Percentiles rank a stretch among this genome's conserved stretches.
phyloP scores from a whole-genome alignment of 371 early-diverging fungal genomes.

The Mortierella sp. region DNA sequence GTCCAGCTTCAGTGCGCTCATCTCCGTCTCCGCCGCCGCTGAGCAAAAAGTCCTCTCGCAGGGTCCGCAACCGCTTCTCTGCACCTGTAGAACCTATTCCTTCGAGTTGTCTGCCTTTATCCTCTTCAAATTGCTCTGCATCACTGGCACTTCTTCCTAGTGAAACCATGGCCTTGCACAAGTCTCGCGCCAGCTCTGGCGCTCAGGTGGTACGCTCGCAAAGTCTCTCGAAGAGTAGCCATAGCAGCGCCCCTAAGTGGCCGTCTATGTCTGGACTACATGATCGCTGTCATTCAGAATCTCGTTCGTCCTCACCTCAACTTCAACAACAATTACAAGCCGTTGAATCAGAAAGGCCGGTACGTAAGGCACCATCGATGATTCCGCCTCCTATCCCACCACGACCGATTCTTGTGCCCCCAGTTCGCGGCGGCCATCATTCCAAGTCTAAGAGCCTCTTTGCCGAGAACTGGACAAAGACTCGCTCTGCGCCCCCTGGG shows the following conservation, averaged over 20 bases:
- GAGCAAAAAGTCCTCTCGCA: conserved; percentile 7
- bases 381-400: neutral
- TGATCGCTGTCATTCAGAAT: neutral
- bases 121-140: neutral
- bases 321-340: neutral
- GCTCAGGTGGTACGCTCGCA: neutral
- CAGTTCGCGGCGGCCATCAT: neutral
- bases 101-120: neutral
- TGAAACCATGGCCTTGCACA: neutral
- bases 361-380: neutral
- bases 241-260: conserved; percentile 6
- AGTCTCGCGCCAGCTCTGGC: neutral
- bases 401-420: neutral
- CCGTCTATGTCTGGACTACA: conserved; percentile 19
- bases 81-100: conserved; percentile 1
- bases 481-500: conserved; percentile 24
- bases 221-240: neutral
- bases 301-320: no score
- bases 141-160: neutral
- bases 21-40: conserved; percentile 4
- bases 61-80: conserved; percentile 4
- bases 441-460: conserved; percentile 23
- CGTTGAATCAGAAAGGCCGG: neutral
- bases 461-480: conserved; percentile 24
- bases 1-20: neutral